phyloP scores from a whole-genome alignment of 108 stramenopile species.

The Licmophora abbreviata region DNA sequence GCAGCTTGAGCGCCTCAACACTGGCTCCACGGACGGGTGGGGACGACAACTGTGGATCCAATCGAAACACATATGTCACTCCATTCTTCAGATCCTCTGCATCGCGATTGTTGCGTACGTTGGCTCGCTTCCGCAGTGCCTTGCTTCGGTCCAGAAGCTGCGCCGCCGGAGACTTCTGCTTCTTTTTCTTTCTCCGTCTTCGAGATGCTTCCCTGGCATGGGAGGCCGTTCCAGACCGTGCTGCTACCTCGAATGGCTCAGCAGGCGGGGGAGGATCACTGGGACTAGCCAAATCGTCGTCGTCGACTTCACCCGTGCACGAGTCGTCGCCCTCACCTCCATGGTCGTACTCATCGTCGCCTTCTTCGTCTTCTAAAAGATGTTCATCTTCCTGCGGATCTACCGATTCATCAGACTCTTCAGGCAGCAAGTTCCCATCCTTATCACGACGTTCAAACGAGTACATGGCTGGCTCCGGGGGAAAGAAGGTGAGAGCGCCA shows the following conservation, averaged over 20 bases:
- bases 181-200: not conserved
- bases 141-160: constrained; percentile 59
- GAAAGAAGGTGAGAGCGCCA: constrained; percentile 82
- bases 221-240: not conserved
- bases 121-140: constrained; percentile 48
- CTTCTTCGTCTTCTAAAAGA: constrained; percentile 9
- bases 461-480: constrained; percentile 81
- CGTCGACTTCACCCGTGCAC: constrained; percentile 8
- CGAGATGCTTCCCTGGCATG: not conserved
- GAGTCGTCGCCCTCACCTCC: constrained; percentile 9
- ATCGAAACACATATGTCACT: constrained; percentile 42
- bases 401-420: constrained; percentile 23
- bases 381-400: constrained; percentile 1
- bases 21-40: constrained; percentile 37
- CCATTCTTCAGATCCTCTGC: constrained; percentile 39
- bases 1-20: constrained; percentile 61
- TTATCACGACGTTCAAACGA: constrained; percentile 52
- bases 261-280: not conserved
- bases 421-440: constrained; percentile 46
- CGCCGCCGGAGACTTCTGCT: constrained; percentile 38
- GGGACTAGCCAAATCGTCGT: constrained; percentile 9
- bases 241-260: not conserved
- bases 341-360: constrained; percentile 6
- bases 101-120: constrained; percentile 49
- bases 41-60: constrained; percentile 34